Evolutionary conservation across 345 rosid genomes (phyloP), one percentile per base, ranked within the genome.

Genomic region (Gossypium stocksii): DNA sequence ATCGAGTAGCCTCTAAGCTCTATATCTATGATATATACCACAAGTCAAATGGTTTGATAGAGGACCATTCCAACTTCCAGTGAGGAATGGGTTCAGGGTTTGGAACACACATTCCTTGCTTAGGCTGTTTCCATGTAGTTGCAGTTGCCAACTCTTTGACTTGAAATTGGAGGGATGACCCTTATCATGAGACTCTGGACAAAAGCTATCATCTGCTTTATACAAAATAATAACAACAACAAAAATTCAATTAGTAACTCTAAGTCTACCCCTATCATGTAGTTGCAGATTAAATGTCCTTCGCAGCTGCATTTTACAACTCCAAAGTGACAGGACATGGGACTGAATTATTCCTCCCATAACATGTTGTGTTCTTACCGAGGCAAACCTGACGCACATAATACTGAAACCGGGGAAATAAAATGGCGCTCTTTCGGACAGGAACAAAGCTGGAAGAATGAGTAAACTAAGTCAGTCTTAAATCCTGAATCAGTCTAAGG

Each of bases 361-460:
- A 34, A 34, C 38, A 34, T 44, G 12, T 49, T 67, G 51, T 38
- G 25, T 6, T 70, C 87, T 84, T 89, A 94, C 97, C 85, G 87
- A 74, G 22, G 86, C 85, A 54, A 94, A 82, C 52, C 89, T 93
- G 0, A 77, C 79, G 67, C 92, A 90, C 97, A 90, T 85, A 23
- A 94, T 86, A 79, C 98, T 94, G 83, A 94, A 92, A 57, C 98
- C 98, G 29, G 93, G 97, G 82, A 94, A 92, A 54, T 81, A 3
- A 73, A 94, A 90, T 13, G 98, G 97, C 27, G 97, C 94, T 69
- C 74, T 70, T 7, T 88, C 92, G 1, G 98, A 94, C 22, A 94
- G 83, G 89, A 94, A 92, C 83, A 91, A 71, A 58, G 93, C 98
- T 94, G 89, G 58, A 72, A 74, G 25, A 72, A 80, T 8, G 70